Conservation (phyloP, 176 grass and related monocot genomes). For the Juncus inflexus region DNA sequence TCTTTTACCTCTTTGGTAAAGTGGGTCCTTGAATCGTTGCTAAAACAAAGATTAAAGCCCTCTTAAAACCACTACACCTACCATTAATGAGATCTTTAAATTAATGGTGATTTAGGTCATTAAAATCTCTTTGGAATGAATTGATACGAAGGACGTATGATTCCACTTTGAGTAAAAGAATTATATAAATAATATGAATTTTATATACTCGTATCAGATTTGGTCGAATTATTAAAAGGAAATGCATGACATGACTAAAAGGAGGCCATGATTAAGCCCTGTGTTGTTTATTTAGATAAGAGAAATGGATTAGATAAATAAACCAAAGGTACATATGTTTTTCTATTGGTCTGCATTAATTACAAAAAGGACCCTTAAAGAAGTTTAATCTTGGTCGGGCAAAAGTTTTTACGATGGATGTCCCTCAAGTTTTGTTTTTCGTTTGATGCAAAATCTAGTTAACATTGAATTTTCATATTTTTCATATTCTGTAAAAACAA, state of each 20-base stretch:
- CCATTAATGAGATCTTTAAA: conserved; percentile 39
- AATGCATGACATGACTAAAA: conserved; percentile 65
- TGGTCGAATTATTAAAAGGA: conserved; percentile 48
- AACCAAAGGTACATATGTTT: too few relatives aligned
- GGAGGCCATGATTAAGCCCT: conserved; percentile 36
- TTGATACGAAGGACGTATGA: conserved; percentile 39
- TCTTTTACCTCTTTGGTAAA: conserved; percentile 8
- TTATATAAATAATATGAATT: conserved; percentile 3
- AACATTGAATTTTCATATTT: too few relatives aligned
- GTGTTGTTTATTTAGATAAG: not conserved
- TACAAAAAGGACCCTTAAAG: too few relatives aligned
- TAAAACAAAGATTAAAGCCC: conserved; percentile 33
- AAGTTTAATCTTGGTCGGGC: too few relatives aligned
- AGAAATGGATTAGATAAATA: not conserved
- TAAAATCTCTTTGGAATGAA: conserved; percentile 41
- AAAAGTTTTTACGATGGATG: too few relatives aligned
- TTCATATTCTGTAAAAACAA: too few relatives aligned
- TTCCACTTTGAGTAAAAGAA: conserved; percentile 29
- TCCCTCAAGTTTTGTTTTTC: too few relatives aligned
- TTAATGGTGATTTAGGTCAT: conserved; percentile 57
- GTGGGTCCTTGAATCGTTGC: conserved; percentile 18
- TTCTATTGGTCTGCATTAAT: too few relatives aligned
- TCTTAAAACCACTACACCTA: conserved; percentile 43
- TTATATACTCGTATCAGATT: conserved; percentile 36
- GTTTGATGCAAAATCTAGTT: too few relatives aligned